Evolutionary conservation across 192 early-diverging fungal genomes (phyloP).

Genomic region (Kickxella alabastrina): DNA sequence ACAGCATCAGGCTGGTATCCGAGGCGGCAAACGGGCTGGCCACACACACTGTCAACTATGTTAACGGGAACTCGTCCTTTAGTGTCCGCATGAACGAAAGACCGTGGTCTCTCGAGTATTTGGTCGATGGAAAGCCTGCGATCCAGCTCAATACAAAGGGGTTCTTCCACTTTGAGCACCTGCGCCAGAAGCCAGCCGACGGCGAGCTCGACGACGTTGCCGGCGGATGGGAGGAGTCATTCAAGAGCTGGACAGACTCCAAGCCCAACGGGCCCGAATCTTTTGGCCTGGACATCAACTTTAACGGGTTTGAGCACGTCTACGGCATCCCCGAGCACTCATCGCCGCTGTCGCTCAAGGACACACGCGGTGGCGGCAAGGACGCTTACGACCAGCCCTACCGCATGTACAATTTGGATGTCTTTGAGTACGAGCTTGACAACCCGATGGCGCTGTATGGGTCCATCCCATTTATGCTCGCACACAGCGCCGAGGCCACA

Average conservation of each 20-base stretch:
- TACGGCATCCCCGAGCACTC: slow-evolving; percentile 98
- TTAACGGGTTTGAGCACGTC: slow-evolving; percentile 79
- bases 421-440: slow-evolving; percentile 95
- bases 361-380: slow-evolving; percentile 73
- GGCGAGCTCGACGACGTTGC: slow-evolving; percentile 51
- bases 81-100: slow-evolving; percentile 38
- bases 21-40: slow-evolving; percentile 5
- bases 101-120: slow-evolving; percentile 43
- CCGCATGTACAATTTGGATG: slow-evolving; percentile 95
- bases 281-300: slow-evolving; percentile 88
- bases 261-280: slow-evolving; percentile 95
- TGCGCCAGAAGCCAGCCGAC: slow-evolving; percentile 30
- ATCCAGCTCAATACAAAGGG: slow-evolving; percentile 80
- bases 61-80: slow-evolving; percentile 8
- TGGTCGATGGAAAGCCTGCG: slow-evolving; percentile 35
- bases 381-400: slow-evolving; percentile 87
- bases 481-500: slow-evolving; percentile 70
- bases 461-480: slow-evolving; percentile 89
- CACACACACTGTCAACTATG: slow-evolving; percentile 28
- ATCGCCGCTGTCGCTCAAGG: slow-evolving; percentile 74
- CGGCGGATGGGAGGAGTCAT: slow-evolving; percentile 85
- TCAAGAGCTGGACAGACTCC: slow-evolving; percentile 80
- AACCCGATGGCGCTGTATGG: slow-evolving; percentile 98
- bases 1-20: slow-evolving; percentile 18
- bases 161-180: slow-evolving; percentile 81